Conservation (phyloP, 345 rosid species). For the Citrus inodora region DNA sequence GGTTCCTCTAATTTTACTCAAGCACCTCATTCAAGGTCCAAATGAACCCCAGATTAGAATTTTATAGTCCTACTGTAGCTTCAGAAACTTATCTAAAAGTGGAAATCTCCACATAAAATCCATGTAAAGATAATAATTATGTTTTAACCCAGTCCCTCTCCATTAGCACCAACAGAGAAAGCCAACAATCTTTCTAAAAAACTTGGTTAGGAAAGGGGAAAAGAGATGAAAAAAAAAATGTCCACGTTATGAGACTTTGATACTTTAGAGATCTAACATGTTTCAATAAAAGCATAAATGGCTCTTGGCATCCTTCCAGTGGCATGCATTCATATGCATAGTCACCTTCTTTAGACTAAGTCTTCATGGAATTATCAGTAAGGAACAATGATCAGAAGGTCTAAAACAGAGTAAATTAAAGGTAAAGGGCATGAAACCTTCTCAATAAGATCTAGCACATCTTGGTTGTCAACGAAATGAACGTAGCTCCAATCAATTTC, state of each 20-base stretch:
- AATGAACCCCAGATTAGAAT: background rate
- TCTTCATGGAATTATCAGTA: background rate
- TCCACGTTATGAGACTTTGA: background rate
- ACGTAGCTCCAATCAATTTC: slow-evolving; percentile 89
- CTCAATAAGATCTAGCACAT: slow-evolving; percentile 82
- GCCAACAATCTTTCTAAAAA: background rate
- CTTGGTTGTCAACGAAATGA: slow-evolving; percentile 86
- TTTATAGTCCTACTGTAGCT: background rate
- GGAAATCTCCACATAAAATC: background rate
- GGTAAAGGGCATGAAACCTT: slow-evolving; percentile 47
- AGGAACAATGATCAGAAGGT: slow-evolving; percentile 9
- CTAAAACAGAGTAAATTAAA: background rate
- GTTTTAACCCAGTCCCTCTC: background rate
- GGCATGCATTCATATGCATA: background rate
- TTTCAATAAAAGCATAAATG: background rate
- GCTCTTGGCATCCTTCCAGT: background rate
- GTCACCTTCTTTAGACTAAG: background rate
- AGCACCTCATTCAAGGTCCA: background rate
- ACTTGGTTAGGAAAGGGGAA: background rate
- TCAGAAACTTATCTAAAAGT: background rate
- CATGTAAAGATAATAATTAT: background rate
- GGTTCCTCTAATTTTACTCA: background rate
- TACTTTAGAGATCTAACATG: background rate
- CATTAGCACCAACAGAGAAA: background rate
- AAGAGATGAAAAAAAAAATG: background rate